Percentiles rank a stretch among this genome's conserved stretches.
These are phyloP conservation scores for Ceratocystis variospora DNA, from an alignment of 2,329 filamentous ascomycete genomes.

Conservation along the genomic window DNA sequence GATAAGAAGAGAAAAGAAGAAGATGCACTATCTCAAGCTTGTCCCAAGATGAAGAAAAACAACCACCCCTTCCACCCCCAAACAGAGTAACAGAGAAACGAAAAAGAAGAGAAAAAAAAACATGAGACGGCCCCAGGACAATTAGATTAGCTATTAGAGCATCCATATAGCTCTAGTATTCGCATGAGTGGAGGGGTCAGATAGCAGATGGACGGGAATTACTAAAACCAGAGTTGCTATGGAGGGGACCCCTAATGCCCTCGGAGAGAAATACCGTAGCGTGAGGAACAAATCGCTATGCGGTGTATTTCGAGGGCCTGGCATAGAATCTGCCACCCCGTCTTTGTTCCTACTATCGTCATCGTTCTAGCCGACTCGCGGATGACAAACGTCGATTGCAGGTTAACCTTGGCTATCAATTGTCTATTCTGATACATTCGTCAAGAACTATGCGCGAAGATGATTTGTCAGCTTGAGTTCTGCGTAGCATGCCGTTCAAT, in stretches of 20 bases:
- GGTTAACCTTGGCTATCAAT: neutral
- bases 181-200: neutral
- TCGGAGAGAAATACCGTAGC: neutral
- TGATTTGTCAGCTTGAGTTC: neutral
- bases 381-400: too few species aligned
- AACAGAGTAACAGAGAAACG: neutral
- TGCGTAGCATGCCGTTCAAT: slow-evolving; percentile 17
- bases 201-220: neutral
- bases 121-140: neutral
- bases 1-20: neutral
- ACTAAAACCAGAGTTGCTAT: neutral
- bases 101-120: neutral
- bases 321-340: neutral
- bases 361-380: too few species aligned
- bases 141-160: neutral
- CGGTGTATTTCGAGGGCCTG: neutral
- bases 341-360: neutral
- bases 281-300: neutral
- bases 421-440: slow-evolving; percentile 2
- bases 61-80: neutral
- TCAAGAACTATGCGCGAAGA: slow-evolving; percentile 5
- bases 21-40: neutral
- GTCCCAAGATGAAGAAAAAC: neutral
- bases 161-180: neutral
- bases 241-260: neutral